Evolutionary conservation across 495 filamentous ascomycete genomes (phyloP), one percentile per base, ranked within the genome.

Genomic region (Bryoglossum gracile): DNA sequence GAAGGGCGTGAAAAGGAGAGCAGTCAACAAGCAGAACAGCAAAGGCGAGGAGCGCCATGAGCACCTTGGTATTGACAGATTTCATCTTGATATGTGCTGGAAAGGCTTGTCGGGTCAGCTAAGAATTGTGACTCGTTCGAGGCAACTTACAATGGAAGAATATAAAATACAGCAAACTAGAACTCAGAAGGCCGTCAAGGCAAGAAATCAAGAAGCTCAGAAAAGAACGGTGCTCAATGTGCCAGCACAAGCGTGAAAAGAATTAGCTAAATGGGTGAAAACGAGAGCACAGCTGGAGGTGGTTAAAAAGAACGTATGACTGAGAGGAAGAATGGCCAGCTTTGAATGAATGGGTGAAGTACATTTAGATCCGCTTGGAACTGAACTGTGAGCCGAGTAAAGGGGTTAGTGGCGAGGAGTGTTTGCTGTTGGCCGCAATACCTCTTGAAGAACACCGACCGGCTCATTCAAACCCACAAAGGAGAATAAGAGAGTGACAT

Each of bases 181-280:
- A 3, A 36, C 18, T 19, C 19, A 18, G 22, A 40, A 21, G 37
- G 11, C 37, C 37, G 37, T 40, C 37, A 40, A 40, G 37, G 11
- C 37, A 21, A 40, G 8, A 40, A 22, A 40, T 11, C 4, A 40
- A 40, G 18, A 9, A 40, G 17, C 19, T 9, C n/a, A 17, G 37
- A 30, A 30, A 30, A 30, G 13, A 13, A 30, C 5, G 26, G 13
- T 30, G 26, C 26, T 18, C 37, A 21, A 40, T 40, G 37, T 40
- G 37, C 37, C 37, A 40, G 37, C 37, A 40, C 37, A 40, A 18
- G 37, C 37, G n/a, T 40, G 37, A 40, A 40, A 2, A 19, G 3
- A 40, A 11, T 40, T 17, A 19, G 19, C 4, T 13, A 36, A 36
- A 11, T n/a, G 26, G 13, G 26, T n/a, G 37, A 19, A 21, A 40